Evolutionary conservation across 345 rosid species (phyloP).

Genomic region (Citrus glauca): DNA sequence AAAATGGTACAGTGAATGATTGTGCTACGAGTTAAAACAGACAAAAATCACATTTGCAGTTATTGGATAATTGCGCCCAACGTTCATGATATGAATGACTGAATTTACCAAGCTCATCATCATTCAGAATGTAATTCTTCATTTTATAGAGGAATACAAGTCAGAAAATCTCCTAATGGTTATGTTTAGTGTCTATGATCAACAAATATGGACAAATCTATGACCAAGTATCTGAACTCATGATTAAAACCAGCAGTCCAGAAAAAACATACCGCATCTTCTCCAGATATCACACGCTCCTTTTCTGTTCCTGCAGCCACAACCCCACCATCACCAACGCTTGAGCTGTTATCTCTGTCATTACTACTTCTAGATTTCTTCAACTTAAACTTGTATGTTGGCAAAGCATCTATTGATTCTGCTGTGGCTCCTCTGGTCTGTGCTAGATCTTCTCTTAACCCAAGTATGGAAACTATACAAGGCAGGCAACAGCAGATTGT

Average conservation of each 20-base stretch:
- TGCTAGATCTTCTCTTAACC: slow-evolving; percentile 82
- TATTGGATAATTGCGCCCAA: not conserved
- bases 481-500: slow-evolving; percentile 98
- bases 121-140: no score
- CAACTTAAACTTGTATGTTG: slow-evolving; percentile 85
- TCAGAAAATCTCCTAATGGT: not conserved
- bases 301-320: slow-evolving; percentile 91
- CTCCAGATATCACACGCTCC: slow-evolving; percentile 79
- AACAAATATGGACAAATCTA: not conserved
- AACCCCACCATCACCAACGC: slow-evolving; percentile 66
- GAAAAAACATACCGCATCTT: slow-evolving; percentile 72
- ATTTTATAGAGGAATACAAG: not conserved
- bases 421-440: slow-evolving; percentile 90
- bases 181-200: not conserved
- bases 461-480: slow-evolving; percentile 87
- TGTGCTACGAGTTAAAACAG: not conserved
- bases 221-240: not conserved
- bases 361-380: slow-evolving; percentile 56
- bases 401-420: slow-evolving; percentile 84
- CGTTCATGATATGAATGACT: not conserved
- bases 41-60: not conserved
- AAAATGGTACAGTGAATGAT: no score
- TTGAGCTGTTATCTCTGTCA: slow-evolving; percentile 44
- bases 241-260: slow-evolving; percentile 2
- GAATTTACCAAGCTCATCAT: no score